Conservation (phyloP, 768 basidiomycete genomes). For the Podaxis mareebaensis region DNA sequence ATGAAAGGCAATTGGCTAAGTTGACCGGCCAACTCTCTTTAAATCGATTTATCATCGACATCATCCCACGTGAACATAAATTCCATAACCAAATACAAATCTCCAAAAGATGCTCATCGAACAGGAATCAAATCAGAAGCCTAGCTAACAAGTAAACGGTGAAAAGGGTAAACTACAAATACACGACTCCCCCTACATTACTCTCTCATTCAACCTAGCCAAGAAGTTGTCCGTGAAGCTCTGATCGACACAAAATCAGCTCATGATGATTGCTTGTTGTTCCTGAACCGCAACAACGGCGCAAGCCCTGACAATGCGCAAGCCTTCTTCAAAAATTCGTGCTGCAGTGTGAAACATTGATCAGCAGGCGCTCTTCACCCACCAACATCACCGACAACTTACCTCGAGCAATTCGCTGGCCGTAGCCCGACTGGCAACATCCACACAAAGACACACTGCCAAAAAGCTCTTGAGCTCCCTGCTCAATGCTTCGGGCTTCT, state of each 20-base stretch:
- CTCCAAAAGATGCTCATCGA: background rate
- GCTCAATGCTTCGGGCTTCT: constrained; percentile 91
- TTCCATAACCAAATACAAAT: background rate
- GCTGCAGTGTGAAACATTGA: constrained; percentile 46
- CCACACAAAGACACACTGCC: constrained; percentile 97
- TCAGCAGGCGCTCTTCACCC: constrained; percentile 11
- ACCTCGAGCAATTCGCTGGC: constrained; percentile 85
- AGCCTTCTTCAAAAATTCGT: constrained; percentile 91
- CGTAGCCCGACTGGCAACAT: constrained; percentile 90
- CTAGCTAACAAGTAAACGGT: background rate
- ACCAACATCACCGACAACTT: constrained; percentile 27
- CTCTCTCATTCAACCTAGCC: background rate
- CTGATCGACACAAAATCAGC: background rate
- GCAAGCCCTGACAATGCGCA: constrained; percentile 83
- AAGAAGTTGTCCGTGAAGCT: background rate
- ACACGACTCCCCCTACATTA: background rate
- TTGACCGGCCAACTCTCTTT: background rate
- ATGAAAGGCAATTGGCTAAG: background rate
- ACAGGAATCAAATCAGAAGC: background rate
- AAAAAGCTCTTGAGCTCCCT: constrained; percentile 94
- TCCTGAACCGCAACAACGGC: constrained; percentile 80
- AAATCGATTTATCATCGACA: constrained; percentile 18
- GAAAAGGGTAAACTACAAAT: constrained; percentile 6
- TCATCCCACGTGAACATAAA: constrained; percentile 13
- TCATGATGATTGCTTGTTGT: constrained; percentile 54